Evolutionary conservation across 2,329 filamentous ascomycete genomes (phyloP), one percentile per base, ranked within the genome.

Genomic region (Metarhizium rileyi): DNA sequence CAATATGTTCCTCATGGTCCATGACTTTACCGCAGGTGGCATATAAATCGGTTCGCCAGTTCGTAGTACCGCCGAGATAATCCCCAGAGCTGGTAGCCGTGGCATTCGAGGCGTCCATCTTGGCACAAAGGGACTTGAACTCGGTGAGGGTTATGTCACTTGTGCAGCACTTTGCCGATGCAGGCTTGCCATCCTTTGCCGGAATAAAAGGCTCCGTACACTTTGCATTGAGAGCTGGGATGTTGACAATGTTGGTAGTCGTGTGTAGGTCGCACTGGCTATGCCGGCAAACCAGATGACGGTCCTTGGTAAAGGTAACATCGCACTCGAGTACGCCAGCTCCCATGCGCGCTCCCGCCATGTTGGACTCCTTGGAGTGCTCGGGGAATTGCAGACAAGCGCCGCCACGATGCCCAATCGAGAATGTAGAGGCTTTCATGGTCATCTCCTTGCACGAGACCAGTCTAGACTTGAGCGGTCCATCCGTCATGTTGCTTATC

Each of bases 101-200:
- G 55, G 71, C 63, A 58, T 84, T 81, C 60, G 67, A 76, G 46
- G 77, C 77, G 59, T 87, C 84, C 81, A 85, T 86, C 67, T 86
- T 86, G 59, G 76, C 76, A 66, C 84, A 87, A 5, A 87, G 75
- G 5, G 74, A 70, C 64, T 80, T 78, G 71, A 80, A 86, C 65
- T 87, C 84, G 43, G 72, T 72, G 33, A 84, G 67, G 1, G 83
- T 86, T 59, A 87, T 78, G 60, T 87, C 84, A 57, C 75, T 81
- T 3, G 84, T 86, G 71, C 84, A 87, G 72, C 84, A 87, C 55
- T 77, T 78, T 12, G 82, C 83, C 16, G 68, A 72, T 1, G 84
- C 84, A 1, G 70, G 59, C 49, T 57, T 59, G 47, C 73, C 77
- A 53, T 71, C 66, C 16, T 63, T 63, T 4, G 78, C 74, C 0